phyloP scores from a whole-genome alignment of 129 eudicot species.

The Artemisia annua region DNA sequence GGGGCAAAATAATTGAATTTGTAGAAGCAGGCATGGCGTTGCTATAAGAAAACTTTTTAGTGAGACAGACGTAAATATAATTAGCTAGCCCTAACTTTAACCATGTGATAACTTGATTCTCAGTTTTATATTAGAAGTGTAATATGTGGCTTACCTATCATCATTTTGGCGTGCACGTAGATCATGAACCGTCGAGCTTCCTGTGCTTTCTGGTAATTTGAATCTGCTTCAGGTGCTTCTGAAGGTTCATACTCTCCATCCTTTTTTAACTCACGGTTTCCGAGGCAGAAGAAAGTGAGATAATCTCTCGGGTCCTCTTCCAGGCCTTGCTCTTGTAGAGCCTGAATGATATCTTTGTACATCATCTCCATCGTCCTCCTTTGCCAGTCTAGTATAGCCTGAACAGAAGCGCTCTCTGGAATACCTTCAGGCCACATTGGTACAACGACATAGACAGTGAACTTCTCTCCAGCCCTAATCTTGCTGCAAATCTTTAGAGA shows the following conservation, averaged over 20 bases:
- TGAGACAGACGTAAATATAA: background rate
- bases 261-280: slow-evolving; percentile 76
- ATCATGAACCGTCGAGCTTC: slow-evolving; percentile 81
- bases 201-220: slow-evolving; percentile 63
- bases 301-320: slow-evolving; percentile 76
- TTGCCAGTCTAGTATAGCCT: slow-evolving; percentile 89
- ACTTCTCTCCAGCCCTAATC: slow-evolving; percentile 82
- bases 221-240: slow-evolving; percentile 57
- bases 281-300: slow-evolving; percentile 81
- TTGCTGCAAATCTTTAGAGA: slow-evolving; percentile 72
- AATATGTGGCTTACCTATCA: slow-evolving; percentile 53
- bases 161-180: slow-evolving; percentile 88
- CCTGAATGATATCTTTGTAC: slow-evolving; percentile 68
- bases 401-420: slow-evolving; percentile 86
- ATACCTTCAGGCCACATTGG: slow-evolving; percentile 98
- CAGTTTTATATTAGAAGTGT: background rate
- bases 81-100: background rate
- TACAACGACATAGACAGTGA: slow-evolving; percentile 70
- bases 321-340: slow-evolving; percentile 49
- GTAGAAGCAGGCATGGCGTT: background rate
- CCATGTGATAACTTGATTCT: background rate
- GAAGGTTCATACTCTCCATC: slow-evolving; percentile 78
- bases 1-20: background rate
- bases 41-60: background rate
- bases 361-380: slow-evolving; percentile 88